Conservation (phyloP, 2,329 filamentous ascomycete genomes). For the Cladorrhinum sp. region DNA sequence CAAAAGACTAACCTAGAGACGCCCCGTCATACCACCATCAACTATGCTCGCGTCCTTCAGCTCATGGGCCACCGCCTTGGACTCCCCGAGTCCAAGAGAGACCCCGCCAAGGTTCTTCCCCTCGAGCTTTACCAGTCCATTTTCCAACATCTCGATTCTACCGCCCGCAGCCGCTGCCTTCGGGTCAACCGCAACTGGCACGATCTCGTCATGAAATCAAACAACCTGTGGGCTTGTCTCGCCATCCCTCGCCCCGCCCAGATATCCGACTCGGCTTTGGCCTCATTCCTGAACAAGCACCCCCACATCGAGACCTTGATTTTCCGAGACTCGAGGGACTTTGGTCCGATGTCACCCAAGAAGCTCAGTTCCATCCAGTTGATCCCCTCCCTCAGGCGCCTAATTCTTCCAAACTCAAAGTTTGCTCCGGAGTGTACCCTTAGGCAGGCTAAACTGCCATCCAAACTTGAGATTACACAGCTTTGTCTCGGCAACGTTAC, state of each 20-base stretch:
- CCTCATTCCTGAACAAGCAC: constrained; percentile 19
- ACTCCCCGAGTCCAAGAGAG: constrained; percentile 13
- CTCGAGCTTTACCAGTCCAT: constrained; percentile 23
- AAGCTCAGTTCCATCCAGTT: constrained; percentile 10
- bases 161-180: constrained; percentile 10
- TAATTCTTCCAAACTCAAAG: constrained; percentile 11
- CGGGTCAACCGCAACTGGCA: constrained; percentile 24
- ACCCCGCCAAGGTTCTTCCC: constrained; percentile 24
- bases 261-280: constrained; percentile 15
- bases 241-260: constrained; percentile 9
- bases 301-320: constrained; percentile 14
- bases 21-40: not conserved
- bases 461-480: constrained; percentile 6
- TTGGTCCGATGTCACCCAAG: constrained; percentile 13
- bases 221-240: constrained; percentile 14
- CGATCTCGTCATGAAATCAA: constrained; percentile 10
- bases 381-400: constrained; percentile 17
- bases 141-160: constrained; percentile 18
- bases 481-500: constrained; percentile 3
- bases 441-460: not conserved
- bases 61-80: constrained; percentile 21
- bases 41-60: not conserved
- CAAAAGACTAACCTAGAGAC: not conserved
- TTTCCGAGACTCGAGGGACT: constrained; percentile 15
- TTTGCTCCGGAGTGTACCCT: not conserved